A percentile compares a stretch with the other conserved stretches of the same genome.
Conservation (phyloP, 139 green algal genomes). For the Picochlorum sp. region DNA sequence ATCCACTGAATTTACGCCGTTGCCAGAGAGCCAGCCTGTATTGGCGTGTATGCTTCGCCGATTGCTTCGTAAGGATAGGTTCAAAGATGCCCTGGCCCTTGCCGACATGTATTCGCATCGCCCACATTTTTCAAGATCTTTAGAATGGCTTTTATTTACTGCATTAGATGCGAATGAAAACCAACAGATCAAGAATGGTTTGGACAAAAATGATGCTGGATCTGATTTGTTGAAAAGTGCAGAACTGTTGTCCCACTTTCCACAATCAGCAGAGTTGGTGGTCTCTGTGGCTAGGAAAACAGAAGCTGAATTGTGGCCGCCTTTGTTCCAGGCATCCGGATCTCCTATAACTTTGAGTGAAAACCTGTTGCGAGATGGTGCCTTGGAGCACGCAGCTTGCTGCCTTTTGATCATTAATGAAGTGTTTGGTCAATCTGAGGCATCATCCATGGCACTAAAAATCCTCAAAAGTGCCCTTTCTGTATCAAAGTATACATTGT, state of each 20-base stretch:
- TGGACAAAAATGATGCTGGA: constrained; percentile 5
- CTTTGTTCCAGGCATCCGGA: constrained; percentile 84
- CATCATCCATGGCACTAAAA: constrained; percentile 49
- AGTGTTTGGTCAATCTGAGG: constrained; percentile 52
- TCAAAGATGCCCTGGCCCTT: constrained; percentile 42
- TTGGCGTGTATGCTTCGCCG: constrained; percentile 85
- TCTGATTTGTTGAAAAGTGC: constrained; percentile 54
- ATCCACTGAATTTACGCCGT: constrained; percentile 58
- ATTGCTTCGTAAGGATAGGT: constrained; percentile 61
- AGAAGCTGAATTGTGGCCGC: constrained; percentile 79
- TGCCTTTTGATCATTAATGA: constrained; percentile 72
- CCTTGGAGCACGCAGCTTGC: constrained; percentile 52
- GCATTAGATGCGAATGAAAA: constrained; percentile 70
- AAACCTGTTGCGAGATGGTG: constrained; percentile 46
- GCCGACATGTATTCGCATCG: constrained; percentile 40
- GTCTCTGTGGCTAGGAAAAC: constrained; percentile 93
- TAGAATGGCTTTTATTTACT: constrained; percentile 97
- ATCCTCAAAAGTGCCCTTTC: constrained; percentile 50
- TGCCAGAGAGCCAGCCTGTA: constrained; percentile 80
- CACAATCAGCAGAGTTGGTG: constrained; percentile 66
- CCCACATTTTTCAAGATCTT: constrained; percentile 74
- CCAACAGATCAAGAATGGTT: background rate
- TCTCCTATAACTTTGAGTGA: constrained; percentile 54
- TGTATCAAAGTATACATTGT: constrained; percentile 54
- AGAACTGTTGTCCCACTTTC: constrained; percentile 70